These are phyloP conservation scores for Trichophaea hybrida DNA, from an alignment of 2,329 filamentous ascomycete species.

Conservation along the genomic window DNA sequence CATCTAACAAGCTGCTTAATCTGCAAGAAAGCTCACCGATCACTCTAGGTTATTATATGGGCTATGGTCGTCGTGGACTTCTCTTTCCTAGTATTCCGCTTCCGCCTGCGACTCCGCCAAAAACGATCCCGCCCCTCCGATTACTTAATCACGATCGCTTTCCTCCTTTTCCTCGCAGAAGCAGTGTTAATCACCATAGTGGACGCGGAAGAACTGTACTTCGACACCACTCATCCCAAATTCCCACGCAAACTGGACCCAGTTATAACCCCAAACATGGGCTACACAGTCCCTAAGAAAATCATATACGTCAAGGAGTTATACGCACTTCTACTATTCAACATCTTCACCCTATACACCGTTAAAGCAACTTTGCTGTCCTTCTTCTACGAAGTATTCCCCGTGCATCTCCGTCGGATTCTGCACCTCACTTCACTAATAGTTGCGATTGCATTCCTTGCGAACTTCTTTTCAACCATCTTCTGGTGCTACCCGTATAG, in stretches of 20 bases:
- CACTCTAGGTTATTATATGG: background rate
- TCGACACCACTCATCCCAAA: background rate
- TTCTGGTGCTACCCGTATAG: background rate
- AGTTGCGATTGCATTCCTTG: background rate
- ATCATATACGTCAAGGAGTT: background rate
- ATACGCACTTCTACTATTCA: background rate
- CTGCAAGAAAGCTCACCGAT: too few species aligned
- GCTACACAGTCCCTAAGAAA: background rate
- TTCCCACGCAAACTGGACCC: background rate
- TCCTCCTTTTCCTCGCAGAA: background rate
- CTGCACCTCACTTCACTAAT: background rate
- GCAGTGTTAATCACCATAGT: background rate
- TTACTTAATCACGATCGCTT: background rate
- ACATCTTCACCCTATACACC: background rate
- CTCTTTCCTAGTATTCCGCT: background rate
- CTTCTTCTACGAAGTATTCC: constrained; percentile 2
- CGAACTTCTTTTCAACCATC: background rate
- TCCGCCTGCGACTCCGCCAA: background rate
- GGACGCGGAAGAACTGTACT: background rate
- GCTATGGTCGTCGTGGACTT: background rate
- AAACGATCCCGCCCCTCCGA: background rate
- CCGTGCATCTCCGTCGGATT: background rate
- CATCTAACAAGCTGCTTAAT: too few species aligned
- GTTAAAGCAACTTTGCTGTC: background rate
- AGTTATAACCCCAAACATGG: background rate